These are phyloP conservation scores for Sphenostylis stenocarpa DNA, from an alignment of 306 rosid species.

Conservation along the genomic window DNA sequence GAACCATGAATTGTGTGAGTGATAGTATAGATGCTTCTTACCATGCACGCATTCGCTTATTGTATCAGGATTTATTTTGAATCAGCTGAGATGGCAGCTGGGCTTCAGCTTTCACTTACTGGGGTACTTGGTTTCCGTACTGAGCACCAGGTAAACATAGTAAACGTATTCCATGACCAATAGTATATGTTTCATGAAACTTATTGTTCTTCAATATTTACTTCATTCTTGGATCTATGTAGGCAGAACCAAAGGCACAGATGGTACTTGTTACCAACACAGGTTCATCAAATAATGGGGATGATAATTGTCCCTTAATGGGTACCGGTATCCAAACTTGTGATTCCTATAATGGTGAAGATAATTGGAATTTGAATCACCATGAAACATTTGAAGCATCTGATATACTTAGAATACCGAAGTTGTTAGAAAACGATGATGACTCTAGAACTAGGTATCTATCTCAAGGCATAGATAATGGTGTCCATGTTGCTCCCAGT, in stretches of 20 bases:
- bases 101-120: constrained; percentile 86
- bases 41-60: too few species aligned
- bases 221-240: constrained; percentile 16
- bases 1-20: background rate
- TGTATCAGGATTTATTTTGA: constrained; percentile 70
- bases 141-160: constrained; percentile 67
- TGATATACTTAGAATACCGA: constrained; percentile 68
- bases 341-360: constrained; percentile 41
- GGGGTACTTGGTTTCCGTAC: constrained; percentile 96
- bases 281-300: constrained; percentile 35
- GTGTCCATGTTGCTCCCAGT: constrained; percentile 41
- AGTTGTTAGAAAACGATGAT: constrained; percentile 47
- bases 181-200: constrained; percentile 8
- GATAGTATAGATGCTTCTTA: too few species aligned
- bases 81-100: constrained; percentile 78
- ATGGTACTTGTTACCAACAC: constrained; percentile 74
- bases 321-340: constrained; percentile 34
- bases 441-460: constrained; percentile 38
- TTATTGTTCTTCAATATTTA: constrained; percentile 29
- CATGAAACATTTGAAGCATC: constrained; percentile 48
- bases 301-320: constrained; percentile 22
- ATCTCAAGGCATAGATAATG: constrained; percentile 43
- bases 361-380: constrained; percentile 35
- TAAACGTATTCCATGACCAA: background rate
- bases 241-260: constrained; percentile 95